These are phyloP conservation scores for Leccinum uliginosum DNA, from an alignment of 768 basidiomycete species.

Conservation along the genomic window DNA sequence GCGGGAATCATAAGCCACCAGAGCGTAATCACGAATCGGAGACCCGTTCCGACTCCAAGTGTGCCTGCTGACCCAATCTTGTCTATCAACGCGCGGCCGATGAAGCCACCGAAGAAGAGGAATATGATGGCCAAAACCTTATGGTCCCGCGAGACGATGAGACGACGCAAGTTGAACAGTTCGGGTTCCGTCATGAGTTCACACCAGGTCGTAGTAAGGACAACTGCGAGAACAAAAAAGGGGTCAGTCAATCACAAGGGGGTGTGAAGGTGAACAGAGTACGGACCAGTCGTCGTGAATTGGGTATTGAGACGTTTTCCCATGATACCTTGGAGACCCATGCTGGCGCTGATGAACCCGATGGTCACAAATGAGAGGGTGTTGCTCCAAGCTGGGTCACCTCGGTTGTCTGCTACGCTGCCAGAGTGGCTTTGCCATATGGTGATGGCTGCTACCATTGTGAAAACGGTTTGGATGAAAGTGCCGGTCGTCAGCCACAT, in stretches of 20 bases:
- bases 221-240: slow-evolving; percentile 43
- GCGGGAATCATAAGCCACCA: slow-evolving; percentile 63
- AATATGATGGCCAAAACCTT: slow-evolving; percentile 58
- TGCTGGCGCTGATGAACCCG: slow-evolving; percentile 68
- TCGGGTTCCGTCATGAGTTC: slow-evolving; percentile 80
- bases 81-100: slow-evolving; percentile 54
- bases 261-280: background rate
- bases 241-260: background rate
- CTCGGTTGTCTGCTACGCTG: slow-evolving; percentile 51
- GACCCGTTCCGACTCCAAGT: slow-evolving; percentile 61
- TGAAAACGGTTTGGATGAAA: slow-evolving; percentile 69
- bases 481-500: slow-evolving; percentile 72
- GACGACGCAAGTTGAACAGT: slow-evolving; percentile 55
- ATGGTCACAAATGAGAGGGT: slow-evolving; percentile 63
- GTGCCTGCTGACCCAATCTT: slow-evolving; percentile 58
- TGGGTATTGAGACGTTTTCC: slow-evolving; percentile 78
- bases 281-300: slow-evolving; percentile 72
- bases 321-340: slow-evolving; percentile 85
- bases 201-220: slow-evolving; percentile 86
- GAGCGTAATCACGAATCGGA: slow-evolving; percentile 57
- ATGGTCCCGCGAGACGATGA: slow-evolving; percentile 63
- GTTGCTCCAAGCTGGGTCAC: slow-evolving; percentile 67
- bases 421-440: slow-evolving; percentile 66
- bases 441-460: slow-evolving; percentile 65
- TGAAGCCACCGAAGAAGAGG: slow-evolving; percentile 78